Base-by-base conservation (phyloP, 805 yeast species). In the Kluyveromyces siamensis region DNA sequence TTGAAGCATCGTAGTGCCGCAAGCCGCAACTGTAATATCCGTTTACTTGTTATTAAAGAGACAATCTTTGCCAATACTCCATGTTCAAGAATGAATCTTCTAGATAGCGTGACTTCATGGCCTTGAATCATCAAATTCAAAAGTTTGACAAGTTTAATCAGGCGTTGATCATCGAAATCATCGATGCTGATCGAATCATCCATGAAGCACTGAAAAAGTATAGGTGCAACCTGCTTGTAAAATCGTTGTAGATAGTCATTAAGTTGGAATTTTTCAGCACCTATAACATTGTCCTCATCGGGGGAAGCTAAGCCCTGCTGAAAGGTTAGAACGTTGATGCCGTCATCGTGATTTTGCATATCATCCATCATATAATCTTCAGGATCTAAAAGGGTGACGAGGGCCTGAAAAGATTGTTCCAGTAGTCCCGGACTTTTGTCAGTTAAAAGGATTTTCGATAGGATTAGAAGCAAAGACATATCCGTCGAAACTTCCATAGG, bases 391-490 rank as follows among this genome's bases (percentile, higher is more conserved):
- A 90, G 65, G 1, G 82, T 80, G 60, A 82, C 82, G 44, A 90
- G 66, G 1, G 96, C 95, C 65, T 89, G 96, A 53, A 78, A 81
- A 0, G 90, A 84, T 63, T 89, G 96, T 7, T 85, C 79, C 59
- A 84, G 82, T 46, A 89, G 66, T 0, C 95, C 95, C 6, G 82
- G 76, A 53, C 81, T 81, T 10, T 72, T 68, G 51, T 85, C 95
- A 18, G 76, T 73, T 2, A 81, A 62, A 7, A 90, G 63, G 16
- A 88, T 73, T 37, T 79, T 74, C 0, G 83, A 73, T 36, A 88
- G 65, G 8, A 80, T 72, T 7, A 69, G 58, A 21, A 83, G 66
- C 45, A 85, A 62, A 0, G 83, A 74, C 76, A 81, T 77, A 54
- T 84, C 87, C 27, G 50, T 41, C 5, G 50, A 46, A 13, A 33